These are phyloP conservation scores for Verruconis gallopava DNA, from an alignment of 2,329 filamentous ascomycete species.

Conservation along the genomic window DNA sequence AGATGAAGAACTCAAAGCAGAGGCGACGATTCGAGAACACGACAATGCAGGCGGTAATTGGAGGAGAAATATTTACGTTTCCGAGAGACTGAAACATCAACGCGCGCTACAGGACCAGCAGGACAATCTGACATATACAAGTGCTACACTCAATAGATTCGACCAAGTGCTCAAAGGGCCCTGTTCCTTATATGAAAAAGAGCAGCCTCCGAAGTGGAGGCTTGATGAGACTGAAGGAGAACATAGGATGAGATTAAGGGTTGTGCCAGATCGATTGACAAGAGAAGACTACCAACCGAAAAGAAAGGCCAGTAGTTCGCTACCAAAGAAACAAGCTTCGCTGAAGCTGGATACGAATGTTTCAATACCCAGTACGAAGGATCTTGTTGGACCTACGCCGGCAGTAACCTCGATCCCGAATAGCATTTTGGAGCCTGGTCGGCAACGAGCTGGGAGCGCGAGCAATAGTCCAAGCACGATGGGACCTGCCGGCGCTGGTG, in stretches of 20 bases:
- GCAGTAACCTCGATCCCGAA: background rate
- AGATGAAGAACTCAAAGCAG: constrained; percentile 45
- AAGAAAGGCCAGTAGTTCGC: constrained; percentile 48
- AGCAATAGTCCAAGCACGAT: constrained; percentile 16
- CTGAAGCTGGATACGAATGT: constrained; percentile 34
- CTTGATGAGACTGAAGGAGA: constrained; percentile 90
- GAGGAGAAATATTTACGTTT: constrained; percentile 90
- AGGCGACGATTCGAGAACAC: constrained; percentile 66
- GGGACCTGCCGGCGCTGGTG: constrained; percentile 23
- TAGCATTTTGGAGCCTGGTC: constrained; percentile 16
- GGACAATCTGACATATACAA: constrained; percentile 70
- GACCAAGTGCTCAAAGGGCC: constrained; percentile 65
- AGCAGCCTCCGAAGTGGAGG: constrained; percentile 63
- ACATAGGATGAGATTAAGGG: constrained; percentile 82
- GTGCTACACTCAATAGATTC: constrained; percentile 63
- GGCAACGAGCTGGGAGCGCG: constrained; percentile 28
- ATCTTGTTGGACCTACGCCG: constrained; percentile 14
- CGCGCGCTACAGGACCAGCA: constrained; percentile 83
- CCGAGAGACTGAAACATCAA: constrained; percentile 86
- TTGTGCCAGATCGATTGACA: constrained; percentile 62
- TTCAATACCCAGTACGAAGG: constrained; percentile 18
- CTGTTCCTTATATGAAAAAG: constrained; percentile 64
- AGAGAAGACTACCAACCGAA: constrained; percentile 76
- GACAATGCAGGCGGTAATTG: constrained; percentile 78
- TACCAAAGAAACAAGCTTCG: constrained; percentile 24